Percentiles rank a stretch among this genome's conserved stretches.
These are phyloP conservation scores for Penicillium corylophilum DNA, from an alignment of 2,329 filamentous ascomycete genomes.

Conservation along the genomic window DNA sequence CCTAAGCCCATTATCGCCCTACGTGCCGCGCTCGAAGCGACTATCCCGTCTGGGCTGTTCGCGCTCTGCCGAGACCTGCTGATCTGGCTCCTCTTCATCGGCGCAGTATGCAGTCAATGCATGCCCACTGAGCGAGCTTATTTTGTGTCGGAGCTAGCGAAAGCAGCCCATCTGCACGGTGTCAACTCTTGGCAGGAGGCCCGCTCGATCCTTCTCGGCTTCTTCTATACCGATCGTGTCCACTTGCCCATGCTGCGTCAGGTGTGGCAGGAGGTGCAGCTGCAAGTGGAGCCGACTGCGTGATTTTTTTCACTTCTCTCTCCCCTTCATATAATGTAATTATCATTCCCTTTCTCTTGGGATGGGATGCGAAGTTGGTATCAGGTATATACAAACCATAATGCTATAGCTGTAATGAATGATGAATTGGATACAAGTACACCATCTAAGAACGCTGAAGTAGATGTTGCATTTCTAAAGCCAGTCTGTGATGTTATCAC, in stretches of 20 bases:
- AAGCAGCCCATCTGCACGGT: slow-evolving; percentile 28
- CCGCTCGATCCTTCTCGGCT: slow-evolving; percentile 30
- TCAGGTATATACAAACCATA: not conserved
- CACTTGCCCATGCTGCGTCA: slow-evolving; percentile 31
- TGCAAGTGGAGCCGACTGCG: slow-evolving; percentile 14
- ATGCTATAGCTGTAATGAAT: not conserved
- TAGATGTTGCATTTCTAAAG: not conserved
- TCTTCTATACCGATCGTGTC: slow-evolving; percentile 38
- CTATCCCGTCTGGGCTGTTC: slow-evolving; percentile 34
- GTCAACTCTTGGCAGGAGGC: slow-evolving; percentile 36
- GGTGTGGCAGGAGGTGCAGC: slow-evolving; percentile 34
- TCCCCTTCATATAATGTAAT: not conserved
- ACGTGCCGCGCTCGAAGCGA: slow-evolving; percentile 32
- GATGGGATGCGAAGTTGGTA: not conserved
- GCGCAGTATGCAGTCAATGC: slow-evolving; percentile 31
- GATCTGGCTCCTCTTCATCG: slow-evolving; percentile 40
- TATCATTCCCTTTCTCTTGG: not conserved
- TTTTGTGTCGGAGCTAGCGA: slow-evolving; percentile 33
- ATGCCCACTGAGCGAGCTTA: slow-evolving; percentile 29
- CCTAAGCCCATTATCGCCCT: slow-evolving; percentile 35
- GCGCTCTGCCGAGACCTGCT: slow-evolving; percentile 34
- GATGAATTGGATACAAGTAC: not conserved
- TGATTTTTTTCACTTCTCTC: slow-evolving; percentile 1
- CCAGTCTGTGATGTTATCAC: not conserved
- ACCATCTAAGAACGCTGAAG: not conserved